Evolutionary conservation across 768 basidiomycete genomes (phyloP).

Genomic region (Suillus brevipes): DNA sequence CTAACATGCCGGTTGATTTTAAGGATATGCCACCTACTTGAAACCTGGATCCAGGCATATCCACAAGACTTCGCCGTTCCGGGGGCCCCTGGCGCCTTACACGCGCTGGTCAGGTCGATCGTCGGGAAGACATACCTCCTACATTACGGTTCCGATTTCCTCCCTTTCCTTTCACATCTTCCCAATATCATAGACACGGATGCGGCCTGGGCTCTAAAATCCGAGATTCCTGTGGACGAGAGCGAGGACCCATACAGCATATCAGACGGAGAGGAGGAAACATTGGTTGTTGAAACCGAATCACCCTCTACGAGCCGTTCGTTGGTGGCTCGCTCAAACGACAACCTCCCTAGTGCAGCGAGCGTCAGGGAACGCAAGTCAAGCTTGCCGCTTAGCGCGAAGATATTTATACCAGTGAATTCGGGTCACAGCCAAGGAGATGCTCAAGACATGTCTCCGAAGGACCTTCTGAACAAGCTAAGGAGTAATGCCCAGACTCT

Average conservation of each 20-base stretch:
- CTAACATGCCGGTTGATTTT: slow-evolving; percentile 4
- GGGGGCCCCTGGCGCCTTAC: slow-evolving; percentile 69
- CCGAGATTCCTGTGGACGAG: slow-evolving; percentile 56
- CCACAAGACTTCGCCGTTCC: slow-evolving; percentile 79
- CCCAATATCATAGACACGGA: slow-evolving; percentile 67
- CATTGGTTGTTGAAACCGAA: slow-evolving; percentile 30
- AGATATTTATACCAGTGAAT: slow-evolving; percentile 40
- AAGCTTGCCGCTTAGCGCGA: slow-evolving; percentile 58
- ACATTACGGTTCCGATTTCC: slow-evolving; percentile 82
- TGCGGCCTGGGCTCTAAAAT: slow-evolving; percentile 71
- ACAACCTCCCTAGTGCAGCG: slow-evolving; percentile 22
- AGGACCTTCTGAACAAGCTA: slow-evolving; percentile 65
- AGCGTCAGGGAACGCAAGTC: slow-evolving; percentile 61
- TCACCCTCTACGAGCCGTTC: slow-evolving; percentile 30
- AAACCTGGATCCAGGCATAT: slow-evolving; percentile 76
- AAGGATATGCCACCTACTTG: slow-evolving; percentile 79
- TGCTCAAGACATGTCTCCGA: slow-evolving; percentile 43
- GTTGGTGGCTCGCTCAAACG: slow-evolving; percentile 21
- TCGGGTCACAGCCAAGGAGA: slow-evolving; percentile 31
- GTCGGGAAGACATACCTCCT: slow-evolving; percentile 77
- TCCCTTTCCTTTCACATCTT: slow-evolving; percentile 75
- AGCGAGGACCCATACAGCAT: slow-evolving; percentile 61
- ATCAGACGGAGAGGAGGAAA: slow-evolving; percentile 54
- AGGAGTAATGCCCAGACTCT: slow-evolving; percentile 58
- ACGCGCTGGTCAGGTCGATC: slow-evolving; percentile 76